Evolutionary conservation across 805 yeast species (phyloP), one percentile per base, ranked within the genome.

Genomic region (Candida chauliodis): DNA sequence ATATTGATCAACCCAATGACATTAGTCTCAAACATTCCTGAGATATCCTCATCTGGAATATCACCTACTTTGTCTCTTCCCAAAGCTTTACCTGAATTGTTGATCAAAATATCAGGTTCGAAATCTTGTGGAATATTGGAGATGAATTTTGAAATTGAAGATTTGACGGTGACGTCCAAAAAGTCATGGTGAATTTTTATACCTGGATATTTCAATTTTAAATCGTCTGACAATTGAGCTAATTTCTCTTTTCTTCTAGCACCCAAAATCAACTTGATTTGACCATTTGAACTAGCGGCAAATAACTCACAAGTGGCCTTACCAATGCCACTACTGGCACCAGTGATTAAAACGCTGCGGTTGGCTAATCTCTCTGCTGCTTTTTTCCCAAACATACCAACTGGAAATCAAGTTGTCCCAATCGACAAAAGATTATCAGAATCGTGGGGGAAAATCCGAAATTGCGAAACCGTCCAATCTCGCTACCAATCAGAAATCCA

Each of bases 301-400:
- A 65, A 63, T 39, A 62, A 68, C 37, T 49, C 53, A 5, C 68
- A 69, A 3, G 67, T 60, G 20, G 71, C 69, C 30, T 56, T 64
- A n/a, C 71, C 71, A 41, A 65, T 65, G n/a, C 71, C 71, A 3
- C 67, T 55, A 9, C 66, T 59, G 11, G 70, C 71, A 4, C 71
- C 71, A 6, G 71, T 65, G 32, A 65, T 60, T 29, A 65, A 51
- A 8, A 65, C 46, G 38, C 59, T 55, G 45, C 62, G 62, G 42
- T 59, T 57, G 30, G 66, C 66, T 43, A 65, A 55, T 29, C 70
- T 50, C 43, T 63, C 66, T 22, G 68, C 69, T 11, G 65, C 66
- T 50, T 53, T 62, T 19, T 52, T 32, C 35, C 68, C 68, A 32
- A 58, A 62, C 36, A 33, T 33, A 19, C 4, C 21, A 3, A 25